Percentiles rank a stretch among this genome's conserved stretches.
Evolutionary conservation across 2,329 filamentous ascomycete genomes (phyloP).

Genomic region (Colletotrichum navitas): DNA sequence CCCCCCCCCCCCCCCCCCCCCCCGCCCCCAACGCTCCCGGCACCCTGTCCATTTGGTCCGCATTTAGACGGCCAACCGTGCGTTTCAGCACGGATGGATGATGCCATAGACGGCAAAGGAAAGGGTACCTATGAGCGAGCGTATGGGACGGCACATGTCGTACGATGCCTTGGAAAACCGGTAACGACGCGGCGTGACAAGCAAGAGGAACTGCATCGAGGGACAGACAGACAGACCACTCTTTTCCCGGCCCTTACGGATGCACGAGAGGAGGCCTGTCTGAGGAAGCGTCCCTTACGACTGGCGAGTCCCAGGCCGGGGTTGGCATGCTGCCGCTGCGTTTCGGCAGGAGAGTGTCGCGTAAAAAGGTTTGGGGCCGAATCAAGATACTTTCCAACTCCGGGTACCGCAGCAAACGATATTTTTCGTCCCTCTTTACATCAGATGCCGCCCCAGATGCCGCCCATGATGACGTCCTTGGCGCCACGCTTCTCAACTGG

Average conservation of each 20-base stretch:
- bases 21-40: no score
- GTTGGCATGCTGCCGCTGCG: neutral
- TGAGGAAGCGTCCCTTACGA: no score
- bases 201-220: neutral
- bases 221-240: neutral
- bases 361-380: neutral
- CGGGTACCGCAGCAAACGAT: neutral
- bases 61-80: constrained; percentile 3
- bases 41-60: neutral
- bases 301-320: neutral
- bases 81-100: constrained; percentile 33
- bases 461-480: constrained; percentile 4
- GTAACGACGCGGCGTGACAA: neutral
- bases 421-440: neutral
- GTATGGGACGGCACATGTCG: constrained; percentile 1
- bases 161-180: neutral
- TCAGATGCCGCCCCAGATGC: neutral
- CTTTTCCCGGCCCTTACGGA: no score
- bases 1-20: no score
- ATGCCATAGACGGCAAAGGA: constrained; percentile 8
- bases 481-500: neutral
- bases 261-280: neutral
- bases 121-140: neutral
- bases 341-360: neutral
- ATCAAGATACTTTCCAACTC: neutral